phyloP scores from a whole-genome alignment of 1,284 basidiomycete species.

The Caloboletus firmus region DNA sequence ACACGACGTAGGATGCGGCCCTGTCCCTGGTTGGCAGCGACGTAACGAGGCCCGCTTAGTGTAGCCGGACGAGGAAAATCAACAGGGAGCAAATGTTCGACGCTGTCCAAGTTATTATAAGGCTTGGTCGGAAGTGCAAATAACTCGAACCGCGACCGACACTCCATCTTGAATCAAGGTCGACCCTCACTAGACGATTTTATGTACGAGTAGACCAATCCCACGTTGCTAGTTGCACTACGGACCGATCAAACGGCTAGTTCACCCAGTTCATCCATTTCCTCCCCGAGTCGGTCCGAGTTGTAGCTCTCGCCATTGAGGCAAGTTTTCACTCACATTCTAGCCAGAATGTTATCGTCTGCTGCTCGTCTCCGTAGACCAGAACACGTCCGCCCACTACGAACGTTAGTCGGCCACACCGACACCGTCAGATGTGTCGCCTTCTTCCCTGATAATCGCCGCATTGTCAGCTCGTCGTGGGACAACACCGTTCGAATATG shows the following conservation, averaged over 20 bases:
- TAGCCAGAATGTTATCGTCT: slow-evolving; percentile 25
- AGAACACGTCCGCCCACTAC: slow-evolving; percentile 30
- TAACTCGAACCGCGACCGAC: no score
- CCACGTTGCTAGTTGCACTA: background rate
- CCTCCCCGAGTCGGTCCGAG: background rate
- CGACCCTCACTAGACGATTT: no score
- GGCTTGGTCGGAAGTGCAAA: no score
- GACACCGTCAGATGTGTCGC: slow-evolving; percentile 32
- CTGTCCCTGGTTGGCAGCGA: background rate
- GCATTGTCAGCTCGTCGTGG: slow-evolving; percentile 31
- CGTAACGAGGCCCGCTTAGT: background rate
- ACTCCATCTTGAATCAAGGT: no score
- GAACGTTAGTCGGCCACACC: slow-evolving; percentile 26
- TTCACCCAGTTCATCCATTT: background rate
- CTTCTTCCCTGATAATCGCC: slow-evolving; percentile 33
- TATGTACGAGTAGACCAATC: background rate
- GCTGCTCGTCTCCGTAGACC: slow-evolving; percentile 25
- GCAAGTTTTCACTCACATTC: background rate
- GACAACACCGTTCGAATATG: slow-evolving; percentile 33
- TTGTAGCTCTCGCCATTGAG: background rate
- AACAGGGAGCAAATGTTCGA: no score
- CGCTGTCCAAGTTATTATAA: no score
- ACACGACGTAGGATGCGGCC: background rate
- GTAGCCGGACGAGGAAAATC: background rate
- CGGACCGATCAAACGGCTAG: background rate